Base-by-base conservation (phyloP, 352 stramenopile species). In the Phytophthora megakarya region DNA sequence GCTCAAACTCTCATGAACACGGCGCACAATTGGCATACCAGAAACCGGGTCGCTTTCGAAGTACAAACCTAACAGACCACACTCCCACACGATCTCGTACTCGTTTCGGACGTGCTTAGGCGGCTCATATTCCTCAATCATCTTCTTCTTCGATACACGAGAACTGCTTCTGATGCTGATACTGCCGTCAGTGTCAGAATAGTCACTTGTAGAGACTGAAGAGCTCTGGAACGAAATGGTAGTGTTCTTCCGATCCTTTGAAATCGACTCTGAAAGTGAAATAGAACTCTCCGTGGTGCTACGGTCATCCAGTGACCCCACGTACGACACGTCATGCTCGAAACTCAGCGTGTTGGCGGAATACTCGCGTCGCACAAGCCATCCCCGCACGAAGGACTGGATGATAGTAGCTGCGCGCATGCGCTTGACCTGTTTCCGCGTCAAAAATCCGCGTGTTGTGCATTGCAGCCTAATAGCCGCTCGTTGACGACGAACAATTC, bases 81-180 rank as follows among this genome's bases (percentile, higher is more conserved):
- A 93, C 54, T 93, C 84, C 87, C 87, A 96, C n/a, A 91, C 86
- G 33, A 96, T 93, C 38, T 92, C 82, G 61, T 96, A 96, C 71
- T 94, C 84, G 61, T 87, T 83, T 33, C 81, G 66, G 35, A 94
- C 82, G 19, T 86, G 75, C 52, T 78, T 82, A 1, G 82, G 81
- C 4, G 84, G 83, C 19, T 84, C 72, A 61, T 94, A 92, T 38
- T 79, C 67, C 3, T 78, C 76, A 0, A 86, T 72, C 61, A 72
- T n/a, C 28, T 84, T 78, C 61, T 89, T 89, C 25, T 77, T 78
- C 11, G 82, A 90, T 12, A 78, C 67, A 5, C 69, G 84, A 22
- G 75, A 78, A 39, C 72, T 78, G 32, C 75, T 83, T 47, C 78
- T 42, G 35, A 81, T 72, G 16, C 73, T 71, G 48, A 72, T 78